These are phyloP conservation scores for Nidula niveotomentosa DNA, from an alignment of 1,284 basidiomycete genomes.

Conservation along the genomic window DNA sequence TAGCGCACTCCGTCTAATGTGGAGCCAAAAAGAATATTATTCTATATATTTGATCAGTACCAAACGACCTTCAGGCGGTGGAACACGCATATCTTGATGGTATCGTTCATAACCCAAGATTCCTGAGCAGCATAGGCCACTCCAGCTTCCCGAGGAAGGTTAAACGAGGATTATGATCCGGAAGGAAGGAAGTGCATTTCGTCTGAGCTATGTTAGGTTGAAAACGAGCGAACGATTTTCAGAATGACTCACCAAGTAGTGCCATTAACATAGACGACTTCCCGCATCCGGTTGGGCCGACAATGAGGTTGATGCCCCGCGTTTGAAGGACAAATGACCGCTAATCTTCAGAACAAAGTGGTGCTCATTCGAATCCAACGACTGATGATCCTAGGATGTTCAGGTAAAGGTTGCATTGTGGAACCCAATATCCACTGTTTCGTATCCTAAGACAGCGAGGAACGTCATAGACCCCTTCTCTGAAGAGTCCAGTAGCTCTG, in stretches of 20 bases:
- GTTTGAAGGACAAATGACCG: not conserved
- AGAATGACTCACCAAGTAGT: conserved; percentile 35
- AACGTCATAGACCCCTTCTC: not conserved
- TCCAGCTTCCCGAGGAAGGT: conserved; percentile 62
- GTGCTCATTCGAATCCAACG: not conserved
- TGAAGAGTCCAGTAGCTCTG: not conserved
- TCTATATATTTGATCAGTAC: too few species aligned
- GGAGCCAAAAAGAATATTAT: too few species aligned
- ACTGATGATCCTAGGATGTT: not conserved
- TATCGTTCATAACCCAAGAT: conserved; percentile 67
- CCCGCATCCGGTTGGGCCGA: conserved; percentile 21
- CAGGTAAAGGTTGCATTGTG: not conserved
- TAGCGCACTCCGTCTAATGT: too few species aligned
- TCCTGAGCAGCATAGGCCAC: conserved; percentile 79
- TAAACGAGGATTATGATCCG: conserved; percentile 58
- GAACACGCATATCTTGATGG: conserved; percentile 46
- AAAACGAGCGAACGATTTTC: not conserved
- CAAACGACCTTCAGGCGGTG: conserved; percentile 30
- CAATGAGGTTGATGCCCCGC: not conserved
- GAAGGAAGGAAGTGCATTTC: conserved; percentile 33
- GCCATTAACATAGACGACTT: conserved; percentile 58
- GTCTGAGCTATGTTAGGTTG: not conserved
- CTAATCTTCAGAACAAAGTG: not conserved
- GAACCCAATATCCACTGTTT: not conserved
- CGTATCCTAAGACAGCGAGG: not conserved